Conservation (phyloP, 345 rosid species). For the Murraya paniculata region DNA sequence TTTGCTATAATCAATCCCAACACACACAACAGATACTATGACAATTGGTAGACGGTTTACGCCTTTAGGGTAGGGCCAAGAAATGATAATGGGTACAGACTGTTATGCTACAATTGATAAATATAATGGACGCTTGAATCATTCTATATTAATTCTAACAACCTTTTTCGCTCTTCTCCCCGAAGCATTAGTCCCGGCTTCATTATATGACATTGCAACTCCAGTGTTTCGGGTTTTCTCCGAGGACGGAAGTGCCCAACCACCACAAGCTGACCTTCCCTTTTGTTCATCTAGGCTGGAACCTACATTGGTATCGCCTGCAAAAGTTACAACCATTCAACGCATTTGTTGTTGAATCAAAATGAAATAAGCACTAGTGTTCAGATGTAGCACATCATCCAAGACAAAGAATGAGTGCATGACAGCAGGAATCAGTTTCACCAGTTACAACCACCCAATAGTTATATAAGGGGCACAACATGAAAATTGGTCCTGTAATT, state of each 20-base stretch:
- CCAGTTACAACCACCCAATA: not conserved
- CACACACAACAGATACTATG: not conserved
- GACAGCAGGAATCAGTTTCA: not conserved
- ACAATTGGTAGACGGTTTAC: too few species aligned
- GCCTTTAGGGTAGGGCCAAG: not conserved
- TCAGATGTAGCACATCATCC: not conserved
- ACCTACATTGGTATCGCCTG: constrained; percentile 24
- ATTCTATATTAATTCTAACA: constrained; percentile 77
- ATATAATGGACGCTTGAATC: not conserved
- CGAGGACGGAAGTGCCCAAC: constrained; percentile 42
- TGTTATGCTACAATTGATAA: too few species aligned
- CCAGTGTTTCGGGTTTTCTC: constrained; percentile 12
- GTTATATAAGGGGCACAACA: not conserved
- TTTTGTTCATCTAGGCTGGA: constrained; percentile 21
- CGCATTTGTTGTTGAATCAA: not conserved
- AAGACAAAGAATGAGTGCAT: not conserved
- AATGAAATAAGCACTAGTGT: not conserved
- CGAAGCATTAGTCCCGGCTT: constrained; percentile 14
- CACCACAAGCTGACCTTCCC: constrained; percentile 16
- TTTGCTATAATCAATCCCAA: not conserved
- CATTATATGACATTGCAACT: constrained; percentile 3
- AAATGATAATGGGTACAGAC: too few species aligned
- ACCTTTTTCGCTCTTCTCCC: constrained; percentile 46
- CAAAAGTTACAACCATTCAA: not conserved
- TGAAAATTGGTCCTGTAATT: not conserved